These are phyloP conservation scores for Quillaja saponaria DNA, from an alignment of 306 rosid genomes.

Conservation along the genomic window DNA sequence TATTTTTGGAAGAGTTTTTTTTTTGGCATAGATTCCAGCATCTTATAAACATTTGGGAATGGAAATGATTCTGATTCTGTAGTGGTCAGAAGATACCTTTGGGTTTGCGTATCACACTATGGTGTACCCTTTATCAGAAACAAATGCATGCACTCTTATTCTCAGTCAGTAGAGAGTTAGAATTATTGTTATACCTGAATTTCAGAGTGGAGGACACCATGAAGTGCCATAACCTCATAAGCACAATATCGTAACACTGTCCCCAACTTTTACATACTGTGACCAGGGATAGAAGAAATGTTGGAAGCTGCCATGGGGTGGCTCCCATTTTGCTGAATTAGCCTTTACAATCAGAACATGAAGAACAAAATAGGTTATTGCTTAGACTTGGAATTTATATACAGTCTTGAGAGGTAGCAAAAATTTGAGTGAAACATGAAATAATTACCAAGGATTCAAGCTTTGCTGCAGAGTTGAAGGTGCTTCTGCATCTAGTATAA, in stretches of 20 bases:
- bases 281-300: constrained; percentile 74
- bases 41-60: too few species aligned
- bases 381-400: background rate
- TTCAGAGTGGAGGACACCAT: constrained; percentile 70
- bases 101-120: too few species aligned
- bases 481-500: constrained; percentile 55
- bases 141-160: too few species aligned
- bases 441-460: constrained; percentile 54
- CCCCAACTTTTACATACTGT: constrained; percentile 68
- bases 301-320: constrained; percentile 74
- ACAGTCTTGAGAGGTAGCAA: background rate
- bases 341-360: constrained; percentile 44
- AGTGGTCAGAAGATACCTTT: too few species aligned
- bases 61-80: too few species aligned
- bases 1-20: too few species aligned
- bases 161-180: background rate
- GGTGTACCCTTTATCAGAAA: too few species aligned
- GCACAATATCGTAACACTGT: constrained; percentile 67
- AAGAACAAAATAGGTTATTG: background rate
- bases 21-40: too few species aligned
- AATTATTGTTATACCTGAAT: constrained; percentile 53
- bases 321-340: constrained; percentile 81
- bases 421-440: background rate
- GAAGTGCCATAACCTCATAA: constrained; percentile 76
- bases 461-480: constrained; percentile 62